Percentiles rank a stretch among this genome's conserved stretches.
phyloP scores from a whole-genome alignment of 257 asterid genomes.

The Avicennia marina region DNA sequence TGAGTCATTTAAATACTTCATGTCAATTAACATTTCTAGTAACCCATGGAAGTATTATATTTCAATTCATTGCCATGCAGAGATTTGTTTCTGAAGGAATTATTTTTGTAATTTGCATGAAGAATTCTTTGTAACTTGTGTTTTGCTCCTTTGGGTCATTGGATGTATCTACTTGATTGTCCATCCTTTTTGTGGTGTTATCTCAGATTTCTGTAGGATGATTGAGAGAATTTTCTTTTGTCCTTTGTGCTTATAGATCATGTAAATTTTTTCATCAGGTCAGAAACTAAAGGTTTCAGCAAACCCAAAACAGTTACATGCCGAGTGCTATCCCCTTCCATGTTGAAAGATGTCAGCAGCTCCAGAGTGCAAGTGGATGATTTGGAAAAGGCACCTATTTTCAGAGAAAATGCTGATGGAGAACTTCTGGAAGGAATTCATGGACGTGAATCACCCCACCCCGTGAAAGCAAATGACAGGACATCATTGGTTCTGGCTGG shows the following conservation, averaged over 20 bases:
- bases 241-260: constrained; percentile 13
- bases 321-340: constrained; percentile 55
- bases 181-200: too few species aligned
- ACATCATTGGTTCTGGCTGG: constrained; percentile 79
- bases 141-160: constrained; percentile 1
- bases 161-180: too few species aligned
- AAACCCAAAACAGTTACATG: constrained; percentile 81
- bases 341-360: constrained; percentile 52
- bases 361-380: constrained; percentile 33
- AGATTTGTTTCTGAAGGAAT: background rate
- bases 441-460: constrained; percentile 23
- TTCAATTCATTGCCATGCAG: background rate
- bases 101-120: background rate
- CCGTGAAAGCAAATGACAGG: constrained; percentile 21
- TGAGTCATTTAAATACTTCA: background rate
- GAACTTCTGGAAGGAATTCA: constrained; percentile 21
- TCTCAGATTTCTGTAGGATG: too few species aligned
- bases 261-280: constrained; percentile 33
- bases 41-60: background rate
- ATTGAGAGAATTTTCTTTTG: constrained; percentile 11
- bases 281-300: constrained; percentile 32
- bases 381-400: constrained; percentile 19
- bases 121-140: background rate
- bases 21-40: background rate
- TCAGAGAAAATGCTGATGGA: constrained; percentile 16